A percentile compares a stretch with the other conserved stretches of the same genome.
These are phyloP conservation scores for Ehretia macrophylla DNA, from an alignment of 257 asterid species.

Conservation along the genomic window DNA sequence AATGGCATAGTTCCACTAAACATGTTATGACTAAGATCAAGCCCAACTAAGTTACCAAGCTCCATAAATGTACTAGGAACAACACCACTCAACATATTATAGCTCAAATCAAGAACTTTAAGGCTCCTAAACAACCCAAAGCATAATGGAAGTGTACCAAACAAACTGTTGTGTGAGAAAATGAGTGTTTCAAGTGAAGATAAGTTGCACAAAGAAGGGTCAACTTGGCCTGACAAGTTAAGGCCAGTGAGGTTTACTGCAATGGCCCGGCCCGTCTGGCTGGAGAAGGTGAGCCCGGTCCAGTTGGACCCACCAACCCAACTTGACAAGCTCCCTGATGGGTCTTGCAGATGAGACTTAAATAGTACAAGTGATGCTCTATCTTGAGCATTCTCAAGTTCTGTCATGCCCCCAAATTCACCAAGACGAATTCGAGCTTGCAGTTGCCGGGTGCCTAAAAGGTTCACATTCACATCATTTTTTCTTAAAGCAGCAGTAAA, in stretches of 20 bases:
- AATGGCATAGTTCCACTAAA: conserved; percentile 45
- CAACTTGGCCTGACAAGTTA: conserved; percentile 55
- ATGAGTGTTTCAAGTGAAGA: conserved; percentile 51
- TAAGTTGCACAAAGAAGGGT: conserved; percentile 67
- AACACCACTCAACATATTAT: conserved; percentile 42
- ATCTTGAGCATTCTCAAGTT: conserved; percentile 29
- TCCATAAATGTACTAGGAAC: conserved; percentile 31
- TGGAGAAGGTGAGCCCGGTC: conserved; percentile 56
- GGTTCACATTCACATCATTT: conserved; percentile 9
- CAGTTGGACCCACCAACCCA: conserved; percentile 43
- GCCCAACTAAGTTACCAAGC: conserved; percentile 30
- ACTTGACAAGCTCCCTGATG: conserved; percentile 33
- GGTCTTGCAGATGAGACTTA: conserved; percentile 54
- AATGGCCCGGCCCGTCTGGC: conserved; percentile 53
- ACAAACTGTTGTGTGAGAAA: conserved; percentile 58
- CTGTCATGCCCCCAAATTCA: too few species aligned
- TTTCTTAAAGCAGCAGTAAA: background rate
- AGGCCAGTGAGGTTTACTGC: conserved; percentile 68
- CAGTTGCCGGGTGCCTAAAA: too few species aligned
- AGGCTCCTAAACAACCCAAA: conserved; percentile 42
- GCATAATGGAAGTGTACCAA: conserved; percentile 55
- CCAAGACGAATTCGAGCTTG: too few species aligned
- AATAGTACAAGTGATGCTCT: conserved; percentile 56
- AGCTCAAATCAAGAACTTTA: conserved; percentile 54
- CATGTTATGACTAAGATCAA: conserved; percentile 62